A percentile compares a stretch with the other conserved stretches of the same genome.
Evolutionary conservation across 2,329 filamentous ascomycete genomes (phyloP).

Genomic region (Sclerotinia spermophila): DNA sequence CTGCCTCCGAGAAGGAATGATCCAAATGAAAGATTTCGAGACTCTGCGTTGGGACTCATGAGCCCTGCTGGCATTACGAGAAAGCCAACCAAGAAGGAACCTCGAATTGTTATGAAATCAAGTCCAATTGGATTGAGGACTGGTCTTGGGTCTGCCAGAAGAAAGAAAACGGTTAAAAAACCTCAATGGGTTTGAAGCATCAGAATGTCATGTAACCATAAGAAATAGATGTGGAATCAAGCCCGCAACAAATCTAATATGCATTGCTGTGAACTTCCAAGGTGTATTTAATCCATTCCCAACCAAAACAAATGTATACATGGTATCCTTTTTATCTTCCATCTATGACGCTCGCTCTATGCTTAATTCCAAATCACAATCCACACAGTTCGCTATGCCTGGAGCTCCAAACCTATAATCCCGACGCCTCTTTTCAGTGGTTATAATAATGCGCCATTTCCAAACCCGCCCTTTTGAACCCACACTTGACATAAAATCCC

Average conservation of each 20-base stretch:
- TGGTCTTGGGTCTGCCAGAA: not conserved
- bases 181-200: slow-evolving; percentile 3
- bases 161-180: not conserved
- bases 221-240: not conserved
- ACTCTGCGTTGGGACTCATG: slow-evolving; percentile 6
- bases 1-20: not conserved
- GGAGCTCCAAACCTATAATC: not conserved
- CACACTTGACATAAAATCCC: slow-evolving; percentile 97
- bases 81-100: not conserved
- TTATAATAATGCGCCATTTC: slow-evolving; percentile 95
- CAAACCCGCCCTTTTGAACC: slow-evolving; percentile 84
- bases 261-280: not conserved
- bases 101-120: not conserved
- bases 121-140: slow-evolving; percentile 4
- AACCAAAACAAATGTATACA: not conserved
- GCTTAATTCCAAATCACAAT: not conserved
- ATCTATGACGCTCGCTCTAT: slow-evolving; percentile 11
- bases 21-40: slow-evolving; percentile 7
- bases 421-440: slow-evolving; percentile 4
- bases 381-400: not conserved
- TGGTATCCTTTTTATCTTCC: slow-evolving; percentile 1
- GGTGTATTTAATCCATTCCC: not conserved
- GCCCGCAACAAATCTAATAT: not conserved
- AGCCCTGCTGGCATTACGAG: not conserved
- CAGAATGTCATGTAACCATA: not conserved